Base-by-base conservation (phyloP, 1,139 yeast genomes). In the Sugiyamaella castrensis region DNA sequence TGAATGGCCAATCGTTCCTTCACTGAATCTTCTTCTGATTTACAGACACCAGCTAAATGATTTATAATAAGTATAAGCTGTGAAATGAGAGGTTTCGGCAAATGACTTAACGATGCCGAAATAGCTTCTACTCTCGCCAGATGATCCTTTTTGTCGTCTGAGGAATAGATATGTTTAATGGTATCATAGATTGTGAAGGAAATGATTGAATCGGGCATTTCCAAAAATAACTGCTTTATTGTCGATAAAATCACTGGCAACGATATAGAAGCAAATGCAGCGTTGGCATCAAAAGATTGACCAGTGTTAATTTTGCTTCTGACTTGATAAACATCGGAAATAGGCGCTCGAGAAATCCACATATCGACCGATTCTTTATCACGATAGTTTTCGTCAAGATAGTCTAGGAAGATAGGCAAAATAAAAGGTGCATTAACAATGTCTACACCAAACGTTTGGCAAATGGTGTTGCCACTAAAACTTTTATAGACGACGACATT, bases 371-470 rank as follows among this genome's bases (percentile, higher is more conserved):
- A 44, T 48, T 77, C 80, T 60, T 83, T 89, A 58, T 79, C 72
- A 5, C 69, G 72, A 56, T 83, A 63, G 11, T 77, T 81, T 0
- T 88, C 87, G 61, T 84, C 89, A 71, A 88, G 75, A 60, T 81
- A 81, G 12, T 81, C 77, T 45, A 87, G 67, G 26, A 84, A 73
- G 3, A 82, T 70, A 24, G 85, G 82, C 4, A 87, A 71, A 11
- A 87, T 66, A 33, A 80, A 65, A 1, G 92, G 91, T 1, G 85
- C 87, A 4, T 80, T 78, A 52, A 82, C 75, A 4, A 81, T 68
- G 54, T 83, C 91, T 30, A 85, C 87, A 5, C 97, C 97, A 72
- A 87, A 89, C 1, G 86, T 81, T 66, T 87, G 95, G 50, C 75
- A 75, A 36, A 78, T 72, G 52, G 80, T 80, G 8, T 55, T 53